Conservation (phyloP, 2,329 filamentous ascomycete species). For the Fusarium robinianum region DNA sequence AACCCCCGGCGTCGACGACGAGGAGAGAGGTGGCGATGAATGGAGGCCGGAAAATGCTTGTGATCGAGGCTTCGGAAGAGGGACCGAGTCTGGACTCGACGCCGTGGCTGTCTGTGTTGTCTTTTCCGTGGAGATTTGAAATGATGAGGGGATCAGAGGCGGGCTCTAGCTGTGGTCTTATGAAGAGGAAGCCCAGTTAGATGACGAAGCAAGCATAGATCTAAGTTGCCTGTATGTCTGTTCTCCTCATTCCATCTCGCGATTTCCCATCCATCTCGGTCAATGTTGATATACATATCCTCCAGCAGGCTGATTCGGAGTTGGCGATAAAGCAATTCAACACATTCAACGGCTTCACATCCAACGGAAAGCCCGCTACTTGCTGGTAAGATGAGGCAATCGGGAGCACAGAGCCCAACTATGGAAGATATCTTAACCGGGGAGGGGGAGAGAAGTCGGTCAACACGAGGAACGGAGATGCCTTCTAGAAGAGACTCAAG, state of each 20-base stretch:
- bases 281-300: conserved; percentile 24
- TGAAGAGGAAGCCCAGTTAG: too few species aligned
- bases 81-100: conserved; percentile 23
- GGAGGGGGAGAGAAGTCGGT: too few species aligned
- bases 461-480: conserved; percentile 23
- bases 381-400: conserved; percentile 2
- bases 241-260: conserved; percentile 10
- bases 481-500: conserved; percentile 26
- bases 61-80: conserved; percentile 4
- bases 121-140: neutral
- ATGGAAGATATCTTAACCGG: conserved; percentile 19
- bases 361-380: conserved; percentile 15
- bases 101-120: conserved; percentile 18
- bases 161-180: too few species aligned
- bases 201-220: neutral
- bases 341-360: conserved; percentile 6
- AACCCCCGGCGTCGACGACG: conserved; percentile 8
- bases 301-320: conserved; percentile 7
- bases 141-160: neutral
- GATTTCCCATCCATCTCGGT: conserved; percentile 12
- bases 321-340: conserved; percentile 15
- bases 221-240: conserved; percentile 1
- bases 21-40: conserved; percentile 11
- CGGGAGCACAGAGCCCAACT: conserved; percentile 2
- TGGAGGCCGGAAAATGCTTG: conserved; percentile 7